Evolutionary conservation across 2,329 filamentous ascomycete species (phyloP), one percentile per base, ranked within the genome.

Genomic region (Stachybotrys echinatus): DNA sequence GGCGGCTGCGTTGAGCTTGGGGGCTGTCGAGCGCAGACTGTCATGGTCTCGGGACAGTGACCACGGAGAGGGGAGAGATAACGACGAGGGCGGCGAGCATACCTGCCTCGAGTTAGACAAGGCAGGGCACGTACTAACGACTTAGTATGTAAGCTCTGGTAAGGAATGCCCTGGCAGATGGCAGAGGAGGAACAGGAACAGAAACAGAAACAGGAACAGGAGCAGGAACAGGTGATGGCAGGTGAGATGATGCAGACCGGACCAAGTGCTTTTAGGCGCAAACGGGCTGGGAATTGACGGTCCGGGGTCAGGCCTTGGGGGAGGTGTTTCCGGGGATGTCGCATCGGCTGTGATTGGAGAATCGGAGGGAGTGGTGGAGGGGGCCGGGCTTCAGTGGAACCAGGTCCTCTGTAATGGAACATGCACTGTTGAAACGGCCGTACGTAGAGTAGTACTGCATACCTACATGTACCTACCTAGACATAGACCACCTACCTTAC

Each of bases 301-400:
- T 23, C 42, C 42, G 23, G 42, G 42, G 42, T 45, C 20, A 45
- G 39, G 42, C 18, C 23, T 23, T 45, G 46, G 46, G 44, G 42
- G 45, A 42, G 23, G 17, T 42, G 42, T 50, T 47, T 52, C 51
- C 45, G 51, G 51, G 51, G 53, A 47, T 51, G 42, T 45, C 19
- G 48, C 47, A 38, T 37, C 31, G 19, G 31, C 19, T 47, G 47
- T 55, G 51, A 55, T 55, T 55, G 53, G 53, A 53, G 53, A 55
- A 55, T 55, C 21, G 23, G 49, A 43, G 42, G 42, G 44, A 21
- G 31, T 38, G 20, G 47, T 17, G 44, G 44, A 46, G 23, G 44
- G 23, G 23, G 22, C 44, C 22, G 23, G 27, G 40, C 43, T 12
- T 14, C 27, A 10, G 27, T 34, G 27, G 27, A 34, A 5, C 27